phyloP scores from a whole-genome alignment of 495 filamentous ascomycete genomes.

The Hyaloscypha bicolor region DNA sequence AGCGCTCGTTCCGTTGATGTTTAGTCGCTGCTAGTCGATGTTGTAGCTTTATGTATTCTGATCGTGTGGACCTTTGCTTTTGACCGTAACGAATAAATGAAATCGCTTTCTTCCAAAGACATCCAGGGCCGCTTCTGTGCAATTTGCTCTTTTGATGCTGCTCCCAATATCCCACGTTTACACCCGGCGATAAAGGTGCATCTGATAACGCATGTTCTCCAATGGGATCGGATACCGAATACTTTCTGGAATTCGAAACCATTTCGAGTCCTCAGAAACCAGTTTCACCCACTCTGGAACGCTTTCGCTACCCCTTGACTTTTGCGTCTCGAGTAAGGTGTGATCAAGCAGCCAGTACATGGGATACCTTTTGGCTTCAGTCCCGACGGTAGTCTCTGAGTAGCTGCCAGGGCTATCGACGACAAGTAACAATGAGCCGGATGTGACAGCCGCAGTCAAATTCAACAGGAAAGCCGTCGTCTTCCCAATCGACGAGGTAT shows the following conservation, averaged over 20 bases:
- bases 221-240: conserved; percentile 81
- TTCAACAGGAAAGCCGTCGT: conserved; percentile 75
- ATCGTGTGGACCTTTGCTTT: background rate
- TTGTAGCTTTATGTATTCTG: background rate
- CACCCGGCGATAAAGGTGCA: conserved; percentile 67
- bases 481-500: conserved; percentile 68
- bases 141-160: background rate
- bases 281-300: conserved; percentile 66
- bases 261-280: conserved; percentile 70
- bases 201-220: conserved; percentile 94
- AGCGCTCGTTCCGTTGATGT: conserved; percentile 52
- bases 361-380: conserved; percentile 72
- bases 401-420: conserved; percentile 94
- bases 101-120: background rate
- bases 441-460: conserved; percentile 55
- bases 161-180: conserved; percentile 1
- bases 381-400: conserved; percentile 69
- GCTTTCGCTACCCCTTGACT: conserved; percentile 18
- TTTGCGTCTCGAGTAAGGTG: conserved; percentile 57
- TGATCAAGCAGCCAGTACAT: conserved; percentile 94
- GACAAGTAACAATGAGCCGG: conserved; percentile 74
- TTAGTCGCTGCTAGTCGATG: conserved; percentile 41
- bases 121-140: background rate
- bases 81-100: conserved; percentile 3
- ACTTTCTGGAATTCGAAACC: conserved; percentile 73